These are phyloP conservation scores for Epipyxis sp. DNA, from an alignment of 108 stramenopile genomes.

Conservation along the genomic window DNA sequence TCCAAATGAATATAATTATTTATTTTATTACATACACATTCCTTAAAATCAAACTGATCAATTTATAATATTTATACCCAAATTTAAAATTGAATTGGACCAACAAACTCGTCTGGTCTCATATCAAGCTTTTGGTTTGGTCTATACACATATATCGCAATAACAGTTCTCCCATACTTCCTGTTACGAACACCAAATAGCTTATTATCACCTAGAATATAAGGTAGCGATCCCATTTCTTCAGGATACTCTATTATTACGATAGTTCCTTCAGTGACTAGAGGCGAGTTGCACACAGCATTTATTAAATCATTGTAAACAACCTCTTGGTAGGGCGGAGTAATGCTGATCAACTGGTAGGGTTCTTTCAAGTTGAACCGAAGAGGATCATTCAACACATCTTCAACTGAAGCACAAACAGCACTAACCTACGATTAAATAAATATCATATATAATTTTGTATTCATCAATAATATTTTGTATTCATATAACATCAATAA, in stretches of 20 bases:
- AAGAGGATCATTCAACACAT: conserved; percentile 40
- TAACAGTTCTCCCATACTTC: conserved; percentile 85
- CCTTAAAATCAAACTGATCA: no score
- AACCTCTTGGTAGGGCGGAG: conserved; percentile 94
- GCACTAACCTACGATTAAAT: conserved; percentile 54
- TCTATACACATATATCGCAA: conserved; percentile 84
- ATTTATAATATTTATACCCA: no score
- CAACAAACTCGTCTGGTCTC: not conserved
- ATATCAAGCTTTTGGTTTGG: conserved; percentile 61
- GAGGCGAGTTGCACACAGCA: conserved; percentile 66
- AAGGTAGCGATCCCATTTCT: conserved; percentile 82
- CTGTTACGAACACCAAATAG: conserved; percentile 87
- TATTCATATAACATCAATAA: conserved; percentile 42
- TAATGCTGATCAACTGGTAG: conserved; percentile 75
- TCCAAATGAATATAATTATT: no score
- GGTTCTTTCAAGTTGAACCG: conserved; percentile 27
- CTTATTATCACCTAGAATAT: conserved; percentile 64
- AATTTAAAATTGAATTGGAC: no score
- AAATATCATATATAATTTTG: not conserved
- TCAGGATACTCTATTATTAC: conserved; percentile 88
- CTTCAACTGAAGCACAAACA: conserved; percentile 34
- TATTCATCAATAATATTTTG: conserved; percentile 74
- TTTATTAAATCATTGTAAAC: conserved; percentile 80
- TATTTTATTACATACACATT: no score
- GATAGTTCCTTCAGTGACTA: conserved; percentile 74